Conservation (phyloP, 2,329 filamentous ascomycete genomes). For the Alternaria ethzedia region DNA sequence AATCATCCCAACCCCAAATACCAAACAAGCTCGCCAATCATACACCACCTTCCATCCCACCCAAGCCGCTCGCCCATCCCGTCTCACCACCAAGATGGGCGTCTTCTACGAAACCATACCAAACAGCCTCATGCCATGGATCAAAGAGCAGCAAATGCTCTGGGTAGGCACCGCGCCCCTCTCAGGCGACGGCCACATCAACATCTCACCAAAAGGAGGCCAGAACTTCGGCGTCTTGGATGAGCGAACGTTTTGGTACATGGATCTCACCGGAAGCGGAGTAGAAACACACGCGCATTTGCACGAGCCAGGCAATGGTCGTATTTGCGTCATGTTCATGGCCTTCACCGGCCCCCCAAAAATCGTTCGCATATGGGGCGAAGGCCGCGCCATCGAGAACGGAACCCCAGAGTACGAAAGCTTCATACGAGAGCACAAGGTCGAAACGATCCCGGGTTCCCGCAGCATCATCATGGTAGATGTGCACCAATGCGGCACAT, state of each 20-base stretch:
- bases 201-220: constrained; percentile 56
- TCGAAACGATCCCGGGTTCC: constrained; percentile 47
- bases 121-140: constrained; percentile 49
- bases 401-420: constrained; percentile 42
- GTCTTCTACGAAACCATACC: constrained; percentile 54
- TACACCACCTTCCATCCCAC: no score
- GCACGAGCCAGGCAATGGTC: constrained; percentile 50
- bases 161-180: constrained; percentile 54
- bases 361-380: constrained; percentile 54
- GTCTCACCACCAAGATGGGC: constrained; percentile 40
- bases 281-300: constrained; percentile 54
- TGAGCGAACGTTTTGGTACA: constrained; percentile 50
- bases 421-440: constrained; percentile 44
- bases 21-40: background rate
- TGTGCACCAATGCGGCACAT: constrained; percentile 52
- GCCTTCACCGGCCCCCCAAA: constrained; percentile 51
- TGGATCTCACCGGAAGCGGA: constrained; percentile 53
- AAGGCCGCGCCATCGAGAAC: constrained; percentile 47
- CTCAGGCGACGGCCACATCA: constrained; percentile 51
- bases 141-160: constrained; percentile 53
- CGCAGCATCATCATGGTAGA: constrained; percentile 52
- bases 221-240: constrained; percentile 45
- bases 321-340: constrained; percentile 52
- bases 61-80: no score
- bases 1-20: background rate